A percentile compares a stretch with the other conserved stretches of the same genome.
Evolutionary conservation across 2,329 filamentous ascomycete genomes (phyloP).

Genomic region (Pestalotiopsis sp.): DNA sequence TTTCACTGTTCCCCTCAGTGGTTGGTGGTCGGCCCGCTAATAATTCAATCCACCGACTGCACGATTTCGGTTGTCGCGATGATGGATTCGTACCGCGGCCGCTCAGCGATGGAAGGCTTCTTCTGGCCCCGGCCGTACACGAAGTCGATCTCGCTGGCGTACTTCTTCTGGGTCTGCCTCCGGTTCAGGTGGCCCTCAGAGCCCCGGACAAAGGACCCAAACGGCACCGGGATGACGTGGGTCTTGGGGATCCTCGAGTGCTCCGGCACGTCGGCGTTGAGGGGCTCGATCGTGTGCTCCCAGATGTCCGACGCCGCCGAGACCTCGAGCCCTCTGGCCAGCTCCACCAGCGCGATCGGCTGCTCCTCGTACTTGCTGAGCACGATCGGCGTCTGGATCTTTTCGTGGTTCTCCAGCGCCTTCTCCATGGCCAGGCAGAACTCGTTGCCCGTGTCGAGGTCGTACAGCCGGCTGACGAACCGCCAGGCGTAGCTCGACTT

Average conservation of each 20-base stretch:
- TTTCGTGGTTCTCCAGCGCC: slow-evolving; percentile 11
- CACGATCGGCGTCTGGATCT: slow-evolving; percentile 13
- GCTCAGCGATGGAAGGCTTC: not conserved
- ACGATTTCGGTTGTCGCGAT: slow-evolving; percentile 14
- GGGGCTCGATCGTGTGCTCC: slow-evolving; percentile 9
- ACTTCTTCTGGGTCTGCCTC: slow-evolving; percentile 12
- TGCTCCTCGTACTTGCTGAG: not conserved
- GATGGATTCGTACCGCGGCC: slow-evolving; percentile 16
- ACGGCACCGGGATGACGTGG: slow-evolving; percentile 8
- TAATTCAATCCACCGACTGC: slow-evolving; percentile 7
- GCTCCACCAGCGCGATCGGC: slow-evolving; percentile 10
- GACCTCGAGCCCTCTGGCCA: slow-evolving; percentile 1
- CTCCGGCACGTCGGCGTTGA: slow-evolving; percentile 14
- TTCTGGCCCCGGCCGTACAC: slow-evolving; percentile 12
- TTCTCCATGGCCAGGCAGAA: slow-evolving; percentile 13
- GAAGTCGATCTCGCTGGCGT: slow-evolving; percentile 6
- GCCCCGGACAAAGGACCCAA: slow-evolving; percentile 11
- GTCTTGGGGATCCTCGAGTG: not conserved
- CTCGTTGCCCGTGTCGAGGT: slow-evolving; percentile 11
- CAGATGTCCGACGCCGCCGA: not conserved
- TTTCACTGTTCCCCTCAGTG: too few species aligned
- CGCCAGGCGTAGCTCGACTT: slow-evolving; percentile 13
- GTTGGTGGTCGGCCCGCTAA: not conserved
- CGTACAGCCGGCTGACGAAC: slow-evolving; percentile 13
- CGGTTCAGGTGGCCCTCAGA: slow-evolving; percentile 13